phyloP scores from a whole-genome alignment of 108 stramenopile genomes.

The Aurantiochytrium sp. region DNA sequence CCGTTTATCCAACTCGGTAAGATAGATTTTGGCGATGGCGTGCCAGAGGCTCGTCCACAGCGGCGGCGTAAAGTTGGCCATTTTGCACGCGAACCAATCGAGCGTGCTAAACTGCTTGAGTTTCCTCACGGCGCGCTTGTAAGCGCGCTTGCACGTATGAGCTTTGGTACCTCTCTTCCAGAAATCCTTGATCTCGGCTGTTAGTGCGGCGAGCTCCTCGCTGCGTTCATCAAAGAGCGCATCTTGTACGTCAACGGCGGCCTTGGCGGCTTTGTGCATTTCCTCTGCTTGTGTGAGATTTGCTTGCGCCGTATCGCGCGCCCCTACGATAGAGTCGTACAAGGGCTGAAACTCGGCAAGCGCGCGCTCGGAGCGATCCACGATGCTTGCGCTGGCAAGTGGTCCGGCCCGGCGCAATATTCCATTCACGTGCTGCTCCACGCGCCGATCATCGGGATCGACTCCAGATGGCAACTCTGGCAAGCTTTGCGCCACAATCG shows the following conservation, averaged over 20 bases:
- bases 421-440: not conserved
- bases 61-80: not conserved
- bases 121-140: not conserved
- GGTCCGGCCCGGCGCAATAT: not conserved
- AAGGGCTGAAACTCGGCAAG: not conserved
- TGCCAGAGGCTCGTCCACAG: not conserved
- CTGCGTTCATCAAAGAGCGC: not conserved
- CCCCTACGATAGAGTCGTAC: not conserved
- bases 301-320: not conserved
- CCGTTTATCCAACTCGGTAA: not conserved
- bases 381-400: not conserved
- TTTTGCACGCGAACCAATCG: constrained; percentile 5
- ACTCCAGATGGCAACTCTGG: not conserved
- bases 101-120: not conserved
- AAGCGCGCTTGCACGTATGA: not conserved
- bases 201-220: not conserved
- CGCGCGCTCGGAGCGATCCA: not conserved
- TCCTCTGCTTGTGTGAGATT: not conserved
- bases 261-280: not conserved
- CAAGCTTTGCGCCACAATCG: not conserved
- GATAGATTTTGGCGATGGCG: not conserved
- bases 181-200: not conserved
- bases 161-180: not conserved
- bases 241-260: too few relatives aligned
- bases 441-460: constrained; percentile 6